A percentile compares a stretch with the other conserved stretches of the same genome.
Conservation (phyloP, 371 early-diverging fungal genomes). For the Mortierella sp. region DNA sequence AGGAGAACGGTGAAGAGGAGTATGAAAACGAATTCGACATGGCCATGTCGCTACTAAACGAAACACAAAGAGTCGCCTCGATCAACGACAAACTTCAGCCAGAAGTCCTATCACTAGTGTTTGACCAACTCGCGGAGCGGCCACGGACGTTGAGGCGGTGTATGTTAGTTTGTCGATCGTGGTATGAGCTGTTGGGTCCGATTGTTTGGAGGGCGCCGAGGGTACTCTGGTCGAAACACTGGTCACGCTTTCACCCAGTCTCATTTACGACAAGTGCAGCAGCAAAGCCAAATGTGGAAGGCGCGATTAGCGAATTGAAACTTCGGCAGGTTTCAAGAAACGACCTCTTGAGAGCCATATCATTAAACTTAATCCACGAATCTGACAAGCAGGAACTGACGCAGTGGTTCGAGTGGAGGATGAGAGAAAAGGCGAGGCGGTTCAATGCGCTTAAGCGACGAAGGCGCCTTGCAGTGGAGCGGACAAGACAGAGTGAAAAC, state of each 20-base stretch:
- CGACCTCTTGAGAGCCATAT: conserved; percentile 8
- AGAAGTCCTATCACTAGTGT: conserved; percentile 37
- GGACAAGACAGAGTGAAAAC: background rate
- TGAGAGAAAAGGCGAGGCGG: conserved; percentile 13
- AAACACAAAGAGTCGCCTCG: background rate
- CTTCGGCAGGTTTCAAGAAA: conserved; percentile 7
- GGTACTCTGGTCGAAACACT: conserved; percentile 50
- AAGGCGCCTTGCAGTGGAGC: background rate
- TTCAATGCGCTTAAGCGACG: conserved; percentile 7
- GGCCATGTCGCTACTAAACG: background rate
- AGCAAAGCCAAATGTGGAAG: background rate
- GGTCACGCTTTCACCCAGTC: conserved; percentile 43
- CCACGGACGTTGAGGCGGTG: conserved; percentile 27
- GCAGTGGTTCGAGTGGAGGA: conserved; percentile 32
- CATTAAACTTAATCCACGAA: conserved; percentile 19
- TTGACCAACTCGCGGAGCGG: conserved; percentile 14
- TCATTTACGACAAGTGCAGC: background rate
- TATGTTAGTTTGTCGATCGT: conserved; percentile 40
- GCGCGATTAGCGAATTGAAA: background rate
- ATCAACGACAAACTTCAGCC: conserved; percentile 40
- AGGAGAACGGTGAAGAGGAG: background rate
- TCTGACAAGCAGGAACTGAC: conserved; percentile 37
- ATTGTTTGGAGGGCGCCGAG: conserved; percentile 41
- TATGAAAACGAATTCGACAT: background rate
- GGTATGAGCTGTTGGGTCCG: conserved; percentile 44